Evolutionary conservation across 345 rosid species (phyloP), one percentile per base, ranked within the genome.

Genomic region (Murraya koenigii): DNA sequence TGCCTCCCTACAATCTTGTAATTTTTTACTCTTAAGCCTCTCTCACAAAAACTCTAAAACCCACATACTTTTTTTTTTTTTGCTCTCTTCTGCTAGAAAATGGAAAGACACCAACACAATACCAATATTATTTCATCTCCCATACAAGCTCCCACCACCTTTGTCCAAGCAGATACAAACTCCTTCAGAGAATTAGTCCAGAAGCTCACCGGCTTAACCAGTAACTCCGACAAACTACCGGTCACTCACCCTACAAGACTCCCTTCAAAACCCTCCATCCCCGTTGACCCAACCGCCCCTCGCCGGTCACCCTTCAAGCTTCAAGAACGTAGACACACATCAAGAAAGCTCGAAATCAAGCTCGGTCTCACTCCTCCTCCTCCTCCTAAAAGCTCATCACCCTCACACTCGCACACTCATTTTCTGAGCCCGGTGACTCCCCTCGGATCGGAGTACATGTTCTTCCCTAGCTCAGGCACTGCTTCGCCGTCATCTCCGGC

Each of bases 101-200:
- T 77, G 84, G 84, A 82, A 64, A 79, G 64, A 10, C 79, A 52
- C 58, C 61, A 68, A 11, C 70, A 74, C 78, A 63, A 56, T 15
- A 26, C 67, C 79, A 6, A 58, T 28, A 41, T 63, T 25, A 17
- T 69, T 8, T 11, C 82, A 5, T 32, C 82, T 36, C 74, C 85
- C 15, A 20, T 85, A 1, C 79, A 80, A 10, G 22, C 83, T 1
- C 78, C 84, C 3, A 82, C 90, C 23, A 84, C 90, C 33, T 88
- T 84, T 59, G 86, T 88, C 28, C 88, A 85, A 54, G 89, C 90
- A 8, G 90, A 88, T 63, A 62, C 86, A 3, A 67, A 61, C 79
- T 72, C 78, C n/a, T 88, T 88, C 80, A 71, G 84, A 56, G 90
- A 85, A 41, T 80, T 88, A 3, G 90, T 88, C 78, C 90, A 88